Evolutionary conservation across 78 protist species (phyloP).

Genomic region (Polysphondylium violaceum): DNA sequence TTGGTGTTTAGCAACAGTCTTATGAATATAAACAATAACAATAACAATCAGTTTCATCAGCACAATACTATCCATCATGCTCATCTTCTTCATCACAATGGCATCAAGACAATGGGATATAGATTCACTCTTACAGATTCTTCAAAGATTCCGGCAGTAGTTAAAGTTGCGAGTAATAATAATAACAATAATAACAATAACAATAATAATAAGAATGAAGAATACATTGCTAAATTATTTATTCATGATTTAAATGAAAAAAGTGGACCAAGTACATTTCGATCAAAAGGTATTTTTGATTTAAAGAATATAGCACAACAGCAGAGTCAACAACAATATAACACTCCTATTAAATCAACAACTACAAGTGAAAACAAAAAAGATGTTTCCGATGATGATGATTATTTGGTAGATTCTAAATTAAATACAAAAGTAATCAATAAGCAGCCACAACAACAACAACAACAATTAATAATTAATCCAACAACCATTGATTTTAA

Average conservation of each 20-base stretch:
- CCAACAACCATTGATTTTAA: slow-evolving; percentile 1
- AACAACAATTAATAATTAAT: neutral
- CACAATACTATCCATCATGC: no score
- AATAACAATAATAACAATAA: neutral
- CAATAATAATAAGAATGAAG: neutral
- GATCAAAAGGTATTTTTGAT: no score
- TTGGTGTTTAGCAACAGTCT: no score
- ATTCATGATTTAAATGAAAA: neutral
- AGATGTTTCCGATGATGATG: no score
- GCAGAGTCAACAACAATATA: neutral
- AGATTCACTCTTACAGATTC: no score
- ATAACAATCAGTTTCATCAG: no score
- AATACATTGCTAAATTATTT: neutral
- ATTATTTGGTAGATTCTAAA: no score
- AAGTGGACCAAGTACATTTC: neutral
- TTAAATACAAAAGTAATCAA: neutral
- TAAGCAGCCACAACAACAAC: neutral
- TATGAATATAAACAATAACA: no score
- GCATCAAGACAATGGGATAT: no score
- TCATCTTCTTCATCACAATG: no score
- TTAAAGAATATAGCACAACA: neutral
- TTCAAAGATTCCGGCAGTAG: no score
- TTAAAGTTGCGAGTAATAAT: no score
- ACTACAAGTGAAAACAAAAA: slow-evolving; percentile 3
- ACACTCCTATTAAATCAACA: neutral